Conservation (phyloP, 2,329 filamentous ascomycete species). For the Claviceps citrina region DNA sequence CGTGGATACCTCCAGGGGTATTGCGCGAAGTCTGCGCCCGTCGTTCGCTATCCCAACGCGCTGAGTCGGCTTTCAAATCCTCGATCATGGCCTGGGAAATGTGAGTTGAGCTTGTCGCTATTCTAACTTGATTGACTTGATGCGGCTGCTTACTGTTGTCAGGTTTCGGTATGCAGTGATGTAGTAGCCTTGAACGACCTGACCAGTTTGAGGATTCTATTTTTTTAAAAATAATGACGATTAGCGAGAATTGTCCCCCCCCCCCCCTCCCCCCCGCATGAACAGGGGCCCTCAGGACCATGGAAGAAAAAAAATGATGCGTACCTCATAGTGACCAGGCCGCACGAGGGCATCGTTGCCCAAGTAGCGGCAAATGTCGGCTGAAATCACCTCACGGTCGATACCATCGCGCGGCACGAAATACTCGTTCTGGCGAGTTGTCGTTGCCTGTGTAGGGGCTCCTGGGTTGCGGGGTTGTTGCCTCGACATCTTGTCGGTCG, state of each 20-base stretch:
- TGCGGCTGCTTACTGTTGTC: conserved; percentile 46
- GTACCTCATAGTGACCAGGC: conserved; percentile 59
- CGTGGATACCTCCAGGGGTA: conserved; percentile 41
- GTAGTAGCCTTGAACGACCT: conserved; percentile 56
- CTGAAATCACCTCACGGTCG: conserved; percentile 69
- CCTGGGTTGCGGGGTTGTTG: conserved; percentile 22
- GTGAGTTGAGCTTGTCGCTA: not conserved
- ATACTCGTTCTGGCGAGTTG: conserved; percentile 55
- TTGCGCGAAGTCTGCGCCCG: conserved; percentile 39
- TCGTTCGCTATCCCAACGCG: conserved; percentile 45
- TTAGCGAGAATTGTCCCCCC: not conserved
- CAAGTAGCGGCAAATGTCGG: conserved; percentile 71
- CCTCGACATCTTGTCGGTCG: conserved; percentile 20
- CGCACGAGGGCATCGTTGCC: conserved; percentile 70
- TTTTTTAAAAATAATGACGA: not conserved
- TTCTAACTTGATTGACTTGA: not conserved
- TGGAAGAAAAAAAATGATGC: conserved; percentile 1
- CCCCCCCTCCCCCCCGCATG: no score
- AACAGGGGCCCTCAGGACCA: no score
- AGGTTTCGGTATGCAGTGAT: conserved; percentile 68
- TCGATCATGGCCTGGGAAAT: conserved; percentile 42
- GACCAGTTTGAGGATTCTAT: conserved; percentile 39
- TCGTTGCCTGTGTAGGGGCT: conserved; percentile 20
- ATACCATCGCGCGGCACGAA: conserved; percentile 70
- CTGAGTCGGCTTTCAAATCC: conserved; percentile 46